Conservation (phyloP, 1,284 basidiomycete species). For the Malassezia yamatoensis region DNA sequence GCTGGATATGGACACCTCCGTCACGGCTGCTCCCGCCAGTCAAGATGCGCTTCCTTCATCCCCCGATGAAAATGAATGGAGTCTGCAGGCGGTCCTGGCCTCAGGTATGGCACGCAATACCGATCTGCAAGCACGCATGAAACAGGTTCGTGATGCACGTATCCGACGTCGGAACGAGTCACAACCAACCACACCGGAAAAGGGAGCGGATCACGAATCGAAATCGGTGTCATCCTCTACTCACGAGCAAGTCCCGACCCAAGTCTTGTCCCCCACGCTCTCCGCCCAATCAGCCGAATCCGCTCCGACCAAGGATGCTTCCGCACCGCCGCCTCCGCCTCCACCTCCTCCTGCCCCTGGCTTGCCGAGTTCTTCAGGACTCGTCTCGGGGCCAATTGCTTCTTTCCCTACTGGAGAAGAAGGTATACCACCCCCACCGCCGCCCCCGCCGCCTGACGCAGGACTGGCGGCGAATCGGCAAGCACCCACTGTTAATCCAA, state of each 20-base stretch:
- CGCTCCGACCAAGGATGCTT: neutral
- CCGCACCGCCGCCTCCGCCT: conserved; percentile 12
- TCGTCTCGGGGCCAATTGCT: neutral
- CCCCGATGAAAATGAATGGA: conserved; percentile 39
- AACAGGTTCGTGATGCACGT: conserved; percentile 34
- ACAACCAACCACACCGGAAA: neutral
- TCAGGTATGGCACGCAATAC: conserved; percentile 43
- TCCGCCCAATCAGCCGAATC: neutral
- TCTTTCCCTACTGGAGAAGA: neutral
- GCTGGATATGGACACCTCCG: neutral
- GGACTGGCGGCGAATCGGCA: conserved; percentile 2
- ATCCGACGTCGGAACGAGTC: conserved; percentile 12
- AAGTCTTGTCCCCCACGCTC: neutral
- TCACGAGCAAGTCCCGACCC: conserved; percentile 13
- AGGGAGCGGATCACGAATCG: neutral
- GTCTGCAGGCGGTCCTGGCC: conserved; percentile 40
- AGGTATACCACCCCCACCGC: neutral
- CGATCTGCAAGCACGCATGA: conserved; percentile 40
- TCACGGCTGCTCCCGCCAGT: neutral
- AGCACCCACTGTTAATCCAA: conserved; percentile 19
- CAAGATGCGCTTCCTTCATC: neutral
- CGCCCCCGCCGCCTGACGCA: conserved; percentile 1
- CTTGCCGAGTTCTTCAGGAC: conserved; percentile 2
- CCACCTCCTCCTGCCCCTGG: conserved; percentile 20
- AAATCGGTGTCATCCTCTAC: conserved; percentile 30